Percentiles rank a stretch among this genome's conserved stretches.
Evolutionary conservation across 805 yeast species (phyloP).

Genomic region (Dipodascus albidus): DNA sequence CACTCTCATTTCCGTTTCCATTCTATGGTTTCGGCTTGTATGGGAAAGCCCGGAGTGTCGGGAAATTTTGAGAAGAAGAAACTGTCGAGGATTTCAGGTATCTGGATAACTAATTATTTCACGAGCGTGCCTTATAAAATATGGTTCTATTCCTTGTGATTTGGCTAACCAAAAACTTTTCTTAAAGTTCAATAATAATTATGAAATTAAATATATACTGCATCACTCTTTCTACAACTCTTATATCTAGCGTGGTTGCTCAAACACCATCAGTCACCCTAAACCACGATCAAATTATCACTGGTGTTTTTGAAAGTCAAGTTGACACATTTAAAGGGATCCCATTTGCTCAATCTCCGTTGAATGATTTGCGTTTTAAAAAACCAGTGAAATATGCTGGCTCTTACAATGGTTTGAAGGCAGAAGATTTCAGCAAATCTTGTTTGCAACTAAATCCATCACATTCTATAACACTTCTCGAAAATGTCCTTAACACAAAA

Average conservation of each 20-base stretch:
- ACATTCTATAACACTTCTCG: neutral
- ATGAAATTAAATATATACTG: neutral
- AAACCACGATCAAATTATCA: neutral
- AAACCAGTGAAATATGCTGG: conserved; percentile 15
- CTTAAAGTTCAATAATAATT: neutral
- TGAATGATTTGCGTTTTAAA: conserved; percentile 19
- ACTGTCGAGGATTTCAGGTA: too few relatives aligned
- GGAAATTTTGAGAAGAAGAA: too few relatives aligned
- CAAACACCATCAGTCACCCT: neutral
- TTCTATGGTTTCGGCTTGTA: too few relatives aligned
- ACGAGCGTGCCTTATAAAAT: too few relatives aligned
- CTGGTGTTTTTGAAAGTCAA: neutral
- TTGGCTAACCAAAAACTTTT: too few relatives aligned
- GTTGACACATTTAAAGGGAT: conserved; percentile 8
- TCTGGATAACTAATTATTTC: too few relatives aligned
- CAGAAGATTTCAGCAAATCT: conserved; percentile 11
- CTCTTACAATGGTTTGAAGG: conserved; percentile 7
- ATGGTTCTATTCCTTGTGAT: too few relatives aligned
- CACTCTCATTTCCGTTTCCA: too few relatives aligned
- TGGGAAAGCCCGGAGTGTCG: too few relatives aligned
- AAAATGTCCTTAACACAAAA: neutral
- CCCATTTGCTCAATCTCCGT: conserved; percentile 25
- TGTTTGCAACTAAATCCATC: neutral
- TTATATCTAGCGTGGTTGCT: neutral
- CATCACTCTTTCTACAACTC: neutral